Evolutionary conservation across 2,329 filamentous ascomycete species (phyloP).

Genomic region (Claviceps fusiformis): DNA sequence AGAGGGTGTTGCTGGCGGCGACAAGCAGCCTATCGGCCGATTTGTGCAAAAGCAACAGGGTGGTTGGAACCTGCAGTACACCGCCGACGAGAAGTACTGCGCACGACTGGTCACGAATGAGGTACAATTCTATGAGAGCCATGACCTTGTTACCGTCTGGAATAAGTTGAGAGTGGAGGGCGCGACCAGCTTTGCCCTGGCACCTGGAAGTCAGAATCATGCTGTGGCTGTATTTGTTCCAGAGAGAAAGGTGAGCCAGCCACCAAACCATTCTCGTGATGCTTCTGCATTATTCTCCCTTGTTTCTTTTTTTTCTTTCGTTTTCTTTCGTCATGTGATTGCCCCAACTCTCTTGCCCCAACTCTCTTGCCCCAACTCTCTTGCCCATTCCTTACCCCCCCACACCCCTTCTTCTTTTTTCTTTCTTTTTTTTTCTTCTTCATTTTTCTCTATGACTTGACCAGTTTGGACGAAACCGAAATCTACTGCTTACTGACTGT

Average conservation of each 20-base stretch:
- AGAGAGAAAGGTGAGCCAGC: conserved; percentile 65
- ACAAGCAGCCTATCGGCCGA: conserved; percentile 65
- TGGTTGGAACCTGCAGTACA: conserved; percentile 97
- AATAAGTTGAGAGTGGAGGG: conserved; percentile 92
- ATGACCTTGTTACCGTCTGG: conserved; percentile 76
- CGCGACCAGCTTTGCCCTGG: conserved; percentile 76
- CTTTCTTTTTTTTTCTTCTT: too few species aligned
- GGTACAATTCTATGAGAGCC: conserved; percentile 90
- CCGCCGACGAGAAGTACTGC: conserved; percentile 82
- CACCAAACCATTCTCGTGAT: too few species aligned
- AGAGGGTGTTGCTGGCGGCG: conserved; percentile 43
- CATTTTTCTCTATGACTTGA: too few species aligned
- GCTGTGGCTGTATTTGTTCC: conserved; percentile 91
- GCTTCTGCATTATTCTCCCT: neutral
- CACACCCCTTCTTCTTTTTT: too few species aligned
- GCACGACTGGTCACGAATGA: conserved; percentile 92
- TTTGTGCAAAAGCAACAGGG: conserved; percentile 95
- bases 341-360: too few species aligned
- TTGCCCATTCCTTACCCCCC: too few species aligned
- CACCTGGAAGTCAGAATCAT: conserved; percentile 69
- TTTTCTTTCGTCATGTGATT: too few species aligned
- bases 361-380: too few species aligned
- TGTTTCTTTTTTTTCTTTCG: neutral
- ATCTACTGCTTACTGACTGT: neutral
- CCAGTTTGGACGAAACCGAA: neutral